These are phyloP conservation scores for Glycine latifolia DNA, from an alignment of 306 rosid species.

Conservation along the genomic window DNA sequence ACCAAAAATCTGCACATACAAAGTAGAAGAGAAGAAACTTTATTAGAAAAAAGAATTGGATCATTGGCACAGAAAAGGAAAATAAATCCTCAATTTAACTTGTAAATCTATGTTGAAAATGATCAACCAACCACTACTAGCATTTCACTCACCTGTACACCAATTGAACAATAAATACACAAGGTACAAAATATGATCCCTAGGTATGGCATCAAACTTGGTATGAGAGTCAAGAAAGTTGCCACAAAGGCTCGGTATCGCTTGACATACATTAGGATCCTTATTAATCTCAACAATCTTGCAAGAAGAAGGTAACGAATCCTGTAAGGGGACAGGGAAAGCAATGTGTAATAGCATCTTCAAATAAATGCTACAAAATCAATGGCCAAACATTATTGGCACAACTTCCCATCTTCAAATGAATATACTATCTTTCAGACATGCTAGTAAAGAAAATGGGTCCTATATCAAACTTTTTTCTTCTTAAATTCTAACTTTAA, in stretches of 20 bases:
- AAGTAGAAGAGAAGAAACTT: conserved; percentile 17
- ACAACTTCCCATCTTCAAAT: conserved; percentile 20
- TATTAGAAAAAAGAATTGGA: conserved; percentile 23
- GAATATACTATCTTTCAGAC: conserved; percentile 15
- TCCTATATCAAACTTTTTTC: conserved; percentile 7
- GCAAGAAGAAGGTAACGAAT: conserved; percentile 97
- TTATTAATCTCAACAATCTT: conserved; percentile 89
- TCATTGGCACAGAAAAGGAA: conserved; percentile 12
- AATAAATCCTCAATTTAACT: too few species aligned
- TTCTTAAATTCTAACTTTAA: background rate
- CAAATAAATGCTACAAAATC: conserved; percentile 28
- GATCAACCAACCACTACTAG: conserved; percentile 31
- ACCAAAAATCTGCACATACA: conserved; percentile 72
- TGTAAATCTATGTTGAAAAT: background rate
- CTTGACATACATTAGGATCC: conserved; percentile 86
- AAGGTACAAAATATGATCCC: conserved; percentile 89
- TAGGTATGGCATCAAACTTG: conserved; percentile 97
- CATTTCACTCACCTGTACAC: conserved; percentile 78
- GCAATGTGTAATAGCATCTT: conserved; percentile 23
- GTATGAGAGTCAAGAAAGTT: conserved; percentile 90
- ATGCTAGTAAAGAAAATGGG: conserved; percentile 26
- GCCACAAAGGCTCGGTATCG: conserved; percentile 90
- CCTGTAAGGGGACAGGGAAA: conserved; percentile 61
- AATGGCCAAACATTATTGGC: conserved; percentile 23
- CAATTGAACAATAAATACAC: conserved; percentile 87